Base-by-base conservation (phyloP, 2,329 filamentous ascomycete genomes). In the Helotiales sp. region DNA sequence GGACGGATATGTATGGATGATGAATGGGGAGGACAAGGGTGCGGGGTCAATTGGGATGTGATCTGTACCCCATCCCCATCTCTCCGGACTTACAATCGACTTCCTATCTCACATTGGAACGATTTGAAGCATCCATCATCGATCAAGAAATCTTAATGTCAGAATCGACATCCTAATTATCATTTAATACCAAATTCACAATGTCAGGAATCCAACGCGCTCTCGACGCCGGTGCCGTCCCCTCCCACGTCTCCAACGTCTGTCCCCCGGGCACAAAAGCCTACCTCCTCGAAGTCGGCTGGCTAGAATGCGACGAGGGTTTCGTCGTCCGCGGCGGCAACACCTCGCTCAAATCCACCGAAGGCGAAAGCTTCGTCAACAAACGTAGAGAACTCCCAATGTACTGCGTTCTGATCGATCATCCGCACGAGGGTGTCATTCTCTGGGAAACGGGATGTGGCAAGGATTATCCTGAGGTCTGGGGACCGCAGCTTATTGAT, bases 241-340 rank as follows among this genome's bases (percentile, higher is more conserved):
- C 71, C 0, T 47, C 50, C 11, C 72, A 71, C 24, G 52, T 75
- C 20, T 73, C 72, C 10, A 75, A 74, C 47, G 70, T 74, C 57
- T 83, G 80, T 66, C 82, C 81, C 0, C 68, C 73, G 11, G 82
- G 82, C 6, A 84, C 82, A 5, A 83, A 82, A 72, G 82, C 83
- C 75, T 80, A 82, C 72, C 73, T 84, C 15, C 72, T 83, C 20
- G 77, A 82, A 71, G 73, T 83, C 7, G 82, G 82, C 13, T 80
- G 77, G 68, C 74, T 84, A 3, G 79, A 83, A 72, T 78, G 75
- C 45, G 82, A 85, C 67, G 82, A 84, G 67, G 81, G 78, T 45
- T 84, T 82, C 76, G 75, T 75, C 4, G 60, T 69, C 2, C 58
- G 70, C 20, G 74, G 72, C 1, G 73, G 73, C 15, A 75, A 75